Evolutionary conservation across 352 stramenopile species (phyloP).

Genomic region (Phytopythium litorale): DNA sequence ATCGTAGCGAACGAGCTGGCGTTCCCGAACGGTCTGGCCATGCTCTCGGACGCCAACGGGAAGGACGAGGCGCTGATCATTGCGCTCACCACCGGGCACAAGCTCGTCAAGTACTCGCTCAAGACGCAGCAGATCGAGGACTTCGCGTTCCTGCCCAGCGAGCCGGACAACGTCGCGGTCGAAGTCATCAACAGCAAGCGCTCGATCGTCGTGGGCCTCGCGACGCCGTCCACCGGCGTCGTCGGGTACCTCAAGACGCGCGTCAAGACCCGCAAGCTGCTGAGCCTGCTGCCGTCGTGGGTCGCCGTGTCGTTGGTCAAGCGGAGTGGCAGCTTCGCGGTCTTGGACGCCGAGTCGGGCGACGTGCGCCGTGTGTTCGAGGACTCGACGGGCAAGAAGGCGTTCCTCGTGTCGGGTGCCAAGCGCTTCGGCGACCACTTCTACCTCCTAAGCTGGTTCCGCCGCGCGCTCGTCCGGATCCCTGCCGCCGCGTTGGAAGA

Average conservation of each 20-base stretch:
- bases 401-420: constrained; percentile 35
- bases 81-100: constrained; percentile 47
- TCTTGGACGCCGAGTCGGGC: constrained; percentile 38
- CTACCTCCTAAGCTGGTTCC: constrained; percentile 50
- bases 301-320: constrained; percentile 28
- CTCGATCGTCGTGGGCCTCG: constrained; percentile 44
- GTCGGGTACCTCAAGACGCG: constrained; percentile 27
- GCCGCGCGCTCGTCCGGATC: constrained; percentile 39
- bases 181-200: constrained; percentile 24
- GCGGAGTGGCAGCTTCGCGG: constrained; percentile 36
- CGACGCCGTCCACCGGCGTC: constrained; percentile 24
- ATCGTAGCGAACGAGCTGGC: constrained; percentile 28
- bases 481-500: constrained; percentile 31
- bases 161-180: constrained; percentile 51
- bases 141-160: constrained; percentile 55
- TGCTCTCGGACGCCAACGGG: constrained; percentile 32
- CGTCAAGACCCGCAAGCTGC: constrained; percentile 51
- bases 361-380: constrained; percentile 44
- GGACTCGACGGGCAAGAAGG: constrained; percentile 29
- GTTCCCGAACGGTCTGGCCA: constrained; percentile 45
- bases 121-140: constrained; percentile 37
- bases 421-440: constrained; percentile 40
- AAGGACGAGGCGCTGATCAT: constrained; percentile 28
- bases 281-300: constrained; percentile 40
- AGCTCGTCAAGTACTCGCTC: constrained; percentile 50